Base-by-base conservation (phyloP, 768 basidiomycete species). In the Neoboletus subvelutipes region DNA sequence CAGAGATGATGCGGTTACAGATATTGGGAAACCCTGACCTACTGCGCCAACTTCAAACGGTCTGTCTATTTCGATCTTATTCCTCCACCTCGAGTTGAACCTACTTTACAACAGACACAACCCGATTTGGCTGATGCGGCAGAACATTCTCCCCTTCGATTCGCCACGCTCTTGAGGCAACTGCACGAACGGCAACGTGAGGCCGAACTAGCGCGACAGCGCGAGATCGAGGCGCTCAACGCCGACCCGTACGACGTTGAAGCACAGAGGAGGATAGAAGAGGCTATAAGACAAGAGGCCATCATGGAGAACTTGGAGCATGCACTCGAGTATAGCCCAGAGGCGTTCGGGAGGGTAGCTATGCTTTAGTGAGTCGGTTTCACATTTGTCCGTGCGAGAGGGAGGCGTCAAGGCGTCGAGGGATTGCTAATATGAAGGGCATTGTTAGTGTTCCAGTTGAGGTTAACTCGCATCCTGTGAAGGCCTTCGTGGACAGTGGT, bases 401-500 rank as follows among this genome's bases (percentile, higher is more conserved):
- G 20, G 48, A 15, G 31, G 42, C n/a, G 52, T 31, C 45, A 51
- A 5, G 36, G 18, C 2, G 13, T 49, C 55, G 46, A 59, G 29
- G 52, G 55, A 41, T 50, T 20, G 54, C 61, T 68, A 18, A 68
- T 43, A 36, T 31, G 28, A 43, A 43, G 55, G 50, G 37, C 37
- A 28, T 54, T 49, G 45, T 31, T 40, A 95, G 92, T 64, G 90
- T 98, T 60, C 83, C 87, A 26, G 86, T 94, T 0, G 97, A 98
- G 67, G 93, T 99, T 2, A 99, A 99, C 67, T 88, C 88, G 1
- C 79, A 81, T 57, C 88, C 89, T 4, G 85, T 98, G 37, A 95
- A 93, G 72, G 97, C 97, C 0, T 99, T 99, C 64, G 97, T 99
- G 42, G 97, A 99, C 70, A 97, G 94, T 61, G 97, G 96, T 41